A percentile compares a stretch with the other conserved stretches of the same genome.
These are phyloP conservation scores for Citrus maxima DNA, from an alignment of 345 rosid species.

Conservation along the genomic window DNA sequence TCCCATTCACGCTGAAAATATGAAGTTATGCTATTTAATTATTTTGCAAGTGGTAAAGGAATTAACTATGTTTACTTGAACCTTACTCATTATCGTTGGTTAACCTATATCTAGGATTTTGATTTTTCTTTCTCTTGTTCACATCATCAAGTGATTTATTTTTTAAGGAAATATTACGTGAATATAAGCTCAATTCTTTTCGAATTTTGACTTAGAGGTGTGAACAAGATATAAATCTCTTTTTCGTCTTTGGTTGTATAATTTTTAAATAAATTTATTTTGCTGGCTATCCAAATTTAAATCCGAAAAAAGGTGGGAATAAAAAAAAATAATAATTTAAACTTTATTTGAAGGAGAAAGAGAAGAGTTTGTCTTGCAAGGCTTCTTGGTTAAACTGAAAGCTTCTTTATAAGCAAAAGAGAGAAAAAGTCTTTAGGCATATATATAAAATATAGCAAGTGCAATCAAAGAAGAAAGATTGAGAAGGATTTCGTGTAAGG, in stretches of 20 bases:
- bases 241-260: no score
- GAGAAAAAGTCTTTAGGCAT: not conserved
- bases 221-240: no score
- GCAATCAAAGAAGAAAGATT: not conserved
- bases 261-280: no score
- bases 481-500: conserved; percentile 14
- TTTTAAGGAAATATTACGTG: no score
- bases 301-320: no score
- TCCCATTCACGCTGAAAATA: not conserved
- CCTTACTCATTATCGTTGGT: not conserved
- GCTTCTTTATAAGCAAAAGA: no score
- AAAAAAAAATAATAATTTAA: no score
- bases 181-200: no score
- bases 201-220: no score
- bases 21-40: not conserved
- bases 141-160: not conserved
- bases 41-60: not conserved
- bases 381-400: no score
- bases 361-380: no score
- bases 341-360: no score
- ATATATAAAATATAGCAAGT: not conserved
- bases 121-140: not conserved
- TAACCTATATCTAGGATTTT: not conserved
- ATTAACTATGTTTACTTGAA: not conserved
- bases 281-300: accelerated